A percentile compares a stretch with the other conserved stretches of the same genome.
Evolutionary conservation across 1,284 basidiomycete genomes (phyloP).

Genomic region (Leccinum angustisporum): DNA sequence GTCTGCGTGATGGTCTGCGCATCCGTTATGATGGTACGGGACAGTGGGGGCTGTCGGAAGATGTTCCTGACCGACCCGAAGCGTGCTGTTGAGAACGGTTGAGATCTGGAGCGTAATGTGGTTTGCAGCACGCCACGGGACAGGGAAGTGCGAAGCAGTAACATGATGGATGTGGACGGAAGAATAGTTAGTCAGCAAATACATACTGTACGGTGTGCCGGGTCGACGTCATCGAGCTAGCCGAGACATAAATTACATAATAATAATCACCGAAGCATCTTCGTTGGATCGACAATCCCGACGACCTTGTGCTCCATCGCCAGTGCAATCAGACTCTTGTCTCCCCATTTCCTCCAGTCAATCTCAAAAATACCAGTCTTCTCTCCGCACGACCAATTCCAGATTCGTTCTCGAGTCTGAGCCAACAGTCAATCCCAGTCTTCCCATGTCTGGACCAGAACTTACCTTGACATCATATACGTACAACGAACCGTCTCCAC

Average conservation of each 20-base stretch:
- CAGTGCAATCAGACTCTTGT: constrained; percentile 34
- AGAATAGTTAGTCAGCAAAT: background rate
- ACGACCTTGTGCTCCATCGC: constrained; percentile 40
- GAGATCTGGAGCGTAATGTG: constrained; percentile 9
- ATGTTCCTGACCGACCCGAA: constrained; percentile 8
- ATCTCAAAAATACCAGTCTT: constrained; percentile 40
- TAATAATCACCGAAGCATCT: constrained; percentile 16
- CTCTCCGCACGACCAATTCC: constrained; percentile 36
- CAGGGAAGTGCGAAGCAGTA: constrained; percentile 29
- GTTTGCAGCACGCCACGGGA: constrained; percentile 34
- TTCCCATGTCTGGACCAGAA: background rate
- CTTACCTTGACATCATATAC: constrained; percentile 37
- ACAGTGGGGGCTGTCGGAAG: constrained; percentile 26
- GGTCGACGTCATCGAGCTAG: constrained; percentile 15
- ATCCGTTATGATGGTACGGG: constrained; percentile 46
- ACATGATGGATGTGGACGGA: constrained; percentile 29
- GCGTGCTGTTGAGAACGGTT: constrained; percentile 21
- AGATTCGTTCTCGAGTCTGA: constrained; percentile 33
- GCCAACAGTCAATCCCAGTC: constrained; percentile 4
- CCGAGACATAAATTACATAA: constrained; percentile 1
- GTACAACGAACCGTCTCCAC: constrained; percentile 37
- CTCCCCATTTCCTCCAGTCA: constrained; percentile 37
- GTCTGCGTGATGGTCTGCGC: constrained; percentile 39
- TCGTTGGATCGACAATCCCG: constrained; percentile 36
- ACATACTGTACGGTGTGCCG: constrained; percentile 4